phyloP scores from a whole-genome alignment of 306 rosid species.

The Acacia melanoxylon region DNA sequence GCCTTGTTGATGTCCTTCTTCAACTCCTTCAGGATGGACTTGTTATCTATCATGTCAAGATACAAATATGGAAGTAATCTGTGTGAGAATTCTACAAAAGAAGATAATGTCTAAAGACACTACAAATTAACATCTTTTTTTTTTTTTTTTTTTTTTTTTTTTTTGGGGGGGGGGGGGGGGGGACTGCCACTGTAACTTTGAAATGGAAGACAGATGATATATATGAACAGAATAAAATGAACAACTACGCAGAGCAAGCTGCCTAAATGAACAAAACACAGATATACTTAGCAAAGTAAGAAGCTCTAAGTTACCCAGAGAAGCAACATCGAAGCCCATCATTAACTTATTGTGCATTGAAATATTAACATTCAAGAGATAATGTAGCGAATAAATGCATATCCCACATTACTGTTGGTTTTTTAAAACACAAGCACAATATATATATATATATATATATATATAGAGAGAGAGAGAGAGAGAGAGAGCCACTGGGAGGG shows the following conservation, averaged over 20 bases:
- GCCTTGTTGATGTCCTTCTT: too few species aligned
- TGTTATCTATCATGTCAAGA: conserved; percentile 48
- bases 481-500: conserved; percentile 24
- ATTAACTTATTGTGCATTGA: neutral
- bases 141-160: too few species aligned
- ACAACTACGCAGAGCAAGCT: neutral
- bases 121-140: conserved; percentile 3
- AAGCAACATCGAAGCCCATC: neutral
- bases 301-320: neutral
- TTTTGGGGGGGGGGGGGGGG: too few species aligned
- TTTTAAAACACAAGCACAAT: conserved; percentile 12
- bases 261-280: neutral
- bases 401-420: conserved; percentile 7
- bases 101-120: neutral
- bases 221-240: neutral
- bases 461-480: too few species aligned
- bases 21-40: too few species aligned
- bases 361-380: conserved; percentile 10
- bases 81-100: neutral
- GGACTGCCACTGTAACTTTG: neutral
- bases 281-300: neutral
- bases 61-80: conserved; percentile 1
- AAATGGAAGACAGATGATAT: neutral
- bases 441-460: too few species aligned
- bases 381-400: neutral